phyloP scores from a whole-genome alignment of 2,329 filamentous ascomycete genomes.

The Cladosporium oxysporum region DNA sequence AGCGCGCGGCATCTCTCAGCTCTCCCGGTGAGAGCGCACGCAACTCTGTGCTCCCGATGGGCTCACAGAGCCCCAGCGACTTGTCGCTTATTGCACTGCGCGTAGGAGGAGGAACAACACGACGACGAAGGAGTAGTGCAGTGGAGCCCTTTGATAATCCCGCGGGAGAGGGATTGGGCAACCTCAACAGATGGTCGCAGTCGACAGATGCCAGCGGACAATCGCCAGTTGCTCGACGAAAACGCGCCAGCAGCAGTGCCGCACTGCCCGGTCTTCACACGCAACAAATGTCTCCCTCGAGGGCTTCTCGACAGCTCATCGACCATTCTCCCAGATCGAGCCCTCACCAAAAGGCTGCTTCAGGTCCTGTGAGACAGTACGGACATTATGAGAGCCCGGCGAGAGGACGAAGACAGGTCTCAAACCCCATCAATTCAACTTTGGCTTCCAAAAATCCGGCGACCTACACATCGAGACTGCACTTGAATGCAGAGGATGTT shows the following conservation, averaged over 20 bases:
- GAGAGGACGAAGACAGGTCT: slow-evolving; percentile 17
- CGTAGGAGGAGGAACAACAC: slow-evolving; percentile 26
- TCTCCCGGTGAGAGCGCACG: slow-evolving; percentile 33
- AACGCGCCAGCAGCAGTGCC: slow-evolving; percentile 41
- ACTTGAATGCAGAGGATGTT: slow-evolving; percentile 30
- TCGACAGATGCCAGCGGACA: slow-evolving; percentile 54
- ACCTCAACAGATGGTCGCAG: slow-evolving; percentile 61
- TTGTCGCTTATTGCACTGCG: slow-evolving; percentile 29
- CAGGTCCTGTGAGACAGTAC: slow-evolving; percentile 7
- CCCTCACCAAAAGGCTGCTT: slow-evolving; percentile 35
- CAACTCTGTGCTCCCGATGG: slow-evolving; percentile 29
- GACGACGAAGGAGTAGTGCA: slow-evolving; percentile 45
- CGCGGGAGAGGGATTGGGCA: slow-evolving; percentile 49
- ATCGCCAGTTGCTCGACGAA: slow-evolving; percentile 41
- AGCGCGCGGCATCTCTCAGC: slow-evolving; percentile 43
- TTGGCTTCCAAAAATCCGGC: not conserved
- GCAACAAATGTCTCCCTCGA: slow-evolving; percentile 38
- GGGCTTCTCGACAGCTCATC: slow-evolving; percentile 32
- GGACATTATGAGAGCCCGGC: slow-evolving; percentile 8
- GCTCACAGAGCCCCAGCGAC: slow-evolving; percentile 29
- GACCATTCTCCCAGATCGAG: slow-evolving; percentile 43
- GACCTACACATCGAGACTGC: not conserved
- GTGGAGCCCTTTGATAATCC: slow-evolving; percentile 40
- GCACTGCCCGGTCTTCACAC: slow-evolving; percentile 37
- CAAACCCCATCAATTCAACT: slow-evolving; percentile 15